These are phyloP conservation scores for Trichoderma gracile DNA, from an alignment of 2,329 filamentous ascomycete genomes.

Conservation along the genomic window DNA sequence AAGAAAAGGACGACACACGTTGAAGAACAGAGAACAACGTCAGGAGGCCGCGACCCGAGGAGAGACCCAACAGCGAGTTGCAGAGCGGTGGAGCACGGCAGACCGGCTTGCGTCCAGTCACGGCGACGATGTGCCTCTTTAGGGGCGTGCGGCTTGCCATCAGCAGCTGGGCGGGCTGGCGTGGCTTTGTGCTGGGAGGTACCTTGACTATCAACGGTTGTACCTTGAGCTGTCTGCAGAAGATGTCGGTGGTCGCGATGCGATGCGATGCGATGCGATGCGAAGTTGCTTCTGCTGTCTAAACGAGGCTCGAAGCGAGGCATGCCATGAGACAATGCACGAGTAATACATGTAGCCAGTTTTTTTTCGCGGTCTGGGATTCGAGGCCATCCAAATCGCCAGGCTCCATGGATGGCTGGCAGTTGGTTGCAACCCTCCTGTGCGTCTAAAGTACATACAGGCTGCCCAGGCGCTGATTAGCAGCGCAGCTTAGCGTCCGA, in stretches of 20 bases:
- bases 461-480: no score
- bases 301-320: no score
- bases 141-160: not conserved
- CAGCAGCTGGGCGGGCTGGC: not conserved
- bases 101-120: slow-evolving; percentile 4
- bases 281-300: no score
- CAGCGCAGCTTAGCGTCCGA: no score
- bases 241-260: no score
- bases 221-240: no score
- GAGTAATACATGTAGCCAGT: no score
- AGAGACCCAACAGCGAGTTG: slow-evolving; percentile 1
- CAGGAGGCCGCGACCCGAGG: not conserved
- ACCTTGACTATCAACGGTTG: no score
- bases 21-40: not conserved
- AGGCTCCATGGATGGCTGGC: not conserved
- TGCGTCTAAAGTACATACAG: no score
- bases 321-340: no score
- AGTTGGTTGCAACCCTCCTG: not conserved
- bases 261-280: no score
- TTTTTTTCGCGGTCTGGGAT: not conserved
- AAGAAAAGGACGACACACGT: not conserved
- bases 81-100: not conserved
- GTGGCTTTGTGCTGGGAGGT: no score
- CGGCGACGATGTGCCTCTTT: not conserved
- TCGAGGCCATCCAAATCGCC: not conserved